Evolutionary conservation across 2,329 filamentous ascomycete genomes (phyloP).

Genomic region (Clonostachys rhizophaga): DNA sequence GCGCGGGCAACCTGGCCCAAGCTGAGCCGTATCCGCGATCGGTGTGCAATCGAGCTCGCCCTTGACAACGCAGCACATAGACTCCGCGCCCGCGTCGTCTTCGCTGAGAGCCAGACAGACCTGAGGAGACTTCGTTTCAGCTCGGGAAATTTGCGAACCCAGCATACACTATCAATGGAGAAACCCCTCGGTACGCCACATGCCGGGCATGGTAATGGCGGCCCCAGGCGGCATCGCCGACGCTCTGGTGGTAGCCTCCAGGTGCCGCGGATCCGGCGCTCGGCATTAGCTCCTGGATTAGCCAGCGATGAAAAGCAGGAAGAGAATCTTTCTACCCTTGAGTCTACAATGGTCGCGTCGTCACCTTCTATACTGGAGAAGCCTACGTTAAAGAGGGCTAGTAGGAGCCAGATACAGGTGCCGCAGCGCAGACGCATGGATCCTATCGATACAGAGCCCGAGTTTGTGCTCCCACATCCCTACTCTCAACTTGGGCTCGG

Average conservation of each 20-base stretch:
- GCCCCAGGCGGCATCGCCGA: constrained; percentile 34
- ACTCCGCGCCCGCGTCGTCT: constrained; percentile 63
- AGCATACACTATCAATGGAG: constrained; percentile 6
- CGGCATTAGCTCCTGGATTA: constrained; percentile 28
- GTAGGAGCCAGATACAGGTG: constrained; percentile 28
- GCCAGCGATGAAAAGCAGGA: constrained; percentile 30
- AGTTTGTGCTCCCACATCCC: not conserved
- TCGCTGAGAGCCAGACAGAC: constrained; percentile 61
- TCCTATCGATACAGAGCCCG: not conserved
- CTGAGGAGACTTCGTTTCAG: constrained; percentile 37
- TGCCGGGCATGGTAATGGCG: not conserved
- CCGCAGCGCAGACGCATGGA: constrained; percentile 9
- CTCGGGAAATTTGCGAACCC: not conserved
- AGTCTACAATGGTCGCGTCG: not conserved
- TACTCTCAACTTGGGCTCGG: too few species aligned
- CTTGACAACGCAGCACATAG: constrained; percentile 71
- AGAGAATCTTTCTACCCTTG: not conserved
- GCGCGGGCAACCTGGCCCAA: constrained; percentile 92
- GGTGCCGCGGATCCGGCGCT: constrained; percentile 25
- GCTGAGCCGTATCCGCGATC: constrained; percentile 77
- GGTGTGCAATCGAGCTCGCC: constrained; percentile 83
- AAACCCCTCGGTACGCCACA: constrained; percentile 7
- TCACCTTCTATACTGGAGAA: not conserved
- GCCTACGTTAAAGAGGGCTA: constrained; percentile 35
- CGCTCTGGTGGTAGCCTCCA: constrained; percentile 46